Conservation (phyloP, 2,329 filamentous ascomycete species). For the Trichoderma sp. region DNA sequence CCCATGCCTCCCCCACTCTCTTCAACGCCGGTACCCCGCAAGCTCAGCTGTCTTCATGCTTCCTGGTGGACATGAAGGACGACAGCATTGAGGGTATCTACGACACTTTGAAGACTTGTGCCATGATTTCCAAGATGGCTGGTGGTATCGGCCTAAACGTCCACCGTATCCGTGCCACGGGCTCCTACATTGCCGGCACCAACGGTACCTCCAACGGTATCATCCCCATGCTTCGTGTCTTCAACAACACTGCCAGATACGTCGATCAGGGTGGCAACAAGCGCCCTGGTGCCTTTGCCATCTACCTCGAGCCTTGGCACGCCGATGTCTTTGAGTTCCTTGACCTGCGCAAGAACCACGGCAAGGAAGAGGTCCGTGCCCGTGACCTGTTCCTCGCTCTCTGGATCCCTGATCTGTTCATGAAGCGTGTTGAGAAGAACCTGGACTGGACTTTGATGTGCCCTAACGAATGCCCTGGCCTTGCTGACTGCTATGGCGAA, state of each 20-base stretch:
- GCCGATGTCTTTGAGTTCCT: slow-evolving; percentile 97
- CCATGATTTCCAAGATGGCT: slow-evolving; percentile 99
- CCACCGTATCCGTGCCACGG: slow-evolving; percentile 94
- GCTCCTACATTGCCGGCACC: slow-evolving; percentile 96
- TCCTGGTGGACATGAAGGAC: slow-evolving; percentile 99
- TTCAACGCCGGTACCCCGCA: slow-evolving; percentile 98
- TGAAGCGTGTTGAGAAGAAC: slow-evolving; percentile 99
- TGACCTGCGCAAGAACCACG: slow-evolving; percentile 98
- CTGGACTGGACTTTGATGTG: slow-evolving; percentile 98
- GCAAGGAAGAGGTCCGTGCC: slow-evolving; percentile 96
- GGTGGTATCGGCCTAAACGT: slow-evolving; percentile 97
- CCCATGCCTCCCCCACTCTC: slow-evolving; percentile 94
- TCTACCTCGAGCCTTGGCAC: slow-evolving; percentile 99
- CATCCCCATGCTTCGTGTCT: slow-evolving; percentile 96
- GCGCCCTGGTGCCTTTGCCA: slow-evolving; percentile 95
- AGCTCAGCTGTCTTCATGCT: slow-evolving; percentile 94
- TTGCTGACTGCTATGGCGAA: slow-evolving; percentile 95
- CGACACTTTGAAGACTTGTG: slow-evolving; percentile 97
- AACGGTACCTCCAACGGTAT: slow-evolving; percentile 98
- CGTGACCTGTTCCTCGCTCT: slow-evolving; percentile 97
- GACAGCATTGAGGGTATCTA: slow-evolving; percentile 99
- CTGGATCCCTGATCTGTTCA: slow-evolving; percentile 99
- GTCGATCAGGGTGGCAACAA: slow-evolving; percentile 99
- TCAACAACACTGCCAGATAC: slow-evolving; percentile 98
- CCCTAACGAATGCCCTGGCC: slow-evolving; percentile 91